Percentiles rank a stretch among this genome's conserved stretches.
phyloP scores from a whole-genome alignment of 257 asterid species.

The Przewalskia tangutica region DNA sequence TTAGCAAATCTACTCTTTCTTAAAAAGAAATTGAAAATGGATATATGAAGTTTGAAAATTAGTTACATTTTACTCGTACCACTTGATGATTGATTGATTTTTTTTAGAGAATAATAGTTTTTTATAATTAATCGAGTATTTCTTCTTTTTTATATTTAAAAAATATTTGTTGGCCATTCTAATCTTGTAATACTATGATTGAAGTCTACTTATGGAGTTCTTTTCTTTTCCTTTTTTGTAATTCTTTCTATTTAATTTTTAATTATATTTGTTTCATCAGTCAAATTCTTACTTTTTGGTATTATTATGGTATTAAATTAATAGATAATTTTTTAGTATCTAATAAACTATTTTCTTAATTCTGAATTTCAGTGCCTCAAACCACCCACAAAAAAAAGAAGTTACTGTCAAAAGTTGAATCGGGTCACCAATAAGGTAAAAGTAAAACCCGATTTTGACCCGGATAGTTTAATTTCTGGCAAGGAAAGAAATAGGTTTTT shows the following conservation, averaged over 20 bases:
- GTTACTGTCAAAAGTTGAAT: too few species aligned
- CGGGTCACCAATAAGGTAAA: too few species aligned
- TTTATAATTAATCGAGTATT: too few species aligned
- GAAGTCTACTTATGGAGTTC: background rate
- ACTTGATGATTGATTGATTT: background rate
- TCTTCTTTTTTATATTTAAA: too few species aligned
- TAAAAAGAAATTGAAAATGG: background rate
- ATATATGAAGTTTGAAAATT: background rate
- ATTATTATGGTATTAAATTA: too few species aligned
- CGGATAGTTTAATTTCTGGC: background rate
- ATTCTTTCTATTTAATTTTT: background rate
- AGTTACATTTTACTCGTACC: background rate
- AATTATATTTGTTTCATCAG: background rate
- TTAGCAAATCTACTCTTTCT: background rate
- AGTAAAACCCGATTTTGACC: background rate
- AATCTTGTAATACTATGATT: background rate
- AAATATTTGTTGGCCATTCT: too few species aligned
- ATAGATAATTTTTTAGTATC: too few species aligned
- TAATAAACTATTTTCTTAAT: too few species aligned
- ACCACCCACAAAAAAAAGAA: too few species aligned
- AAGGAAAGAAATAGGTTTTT: slow-evolving; percentile 31
- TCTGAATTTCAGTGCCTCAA: too few species aligned
- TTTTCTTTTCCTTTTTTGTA: background rate
- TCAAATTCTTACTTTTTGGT: background rate
- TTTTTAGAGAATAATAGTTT: too few species aligned